A percentile compares a stretch with the other conserved stretches of the same genome.
Conservation (phyloP, 768 basidiomycete genomes). For the Rossbeevera mucosa region DNA sequence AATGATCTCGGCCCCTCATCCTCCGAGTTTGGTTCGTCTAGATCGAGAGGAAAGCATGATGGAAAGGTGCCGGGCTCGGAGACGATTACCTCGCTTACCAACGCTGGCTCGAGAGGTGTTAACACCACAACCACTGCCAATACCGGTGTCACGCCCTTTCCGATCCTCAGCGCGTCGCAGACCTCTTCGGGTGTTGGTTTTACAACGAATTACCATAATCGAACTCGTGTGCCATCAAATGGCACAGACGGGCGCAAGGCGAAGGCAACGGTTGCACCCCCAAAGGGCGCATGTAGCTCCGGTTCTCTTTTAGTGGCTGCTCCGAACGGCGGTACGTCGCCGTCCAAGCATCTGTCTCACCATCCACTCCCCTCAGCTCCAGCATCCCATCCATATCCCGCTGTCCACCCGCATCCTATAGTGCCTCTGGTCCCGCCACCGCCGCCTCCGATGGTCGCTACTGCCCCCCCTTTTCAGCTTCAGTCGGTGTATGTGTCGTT, state of each 20-base stretch:
- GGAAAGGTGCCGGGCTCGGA: background rate
- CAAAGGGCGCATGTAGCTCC: background rate
- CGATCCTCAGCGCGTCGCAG: conserved; percentile 17
- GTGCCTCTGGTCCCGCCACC: conserved; percentile 8
- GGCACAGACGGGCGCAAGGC: conserved; percentile 5
- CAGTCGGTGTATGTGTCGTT: conserved; percentile 22
- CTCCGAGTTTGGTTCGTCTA: background rate
- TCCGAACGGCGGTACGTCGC: conserved; percentile 2
- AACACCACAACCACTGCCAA: background rate
- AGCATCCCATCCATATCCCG: conserved; percentile 1
- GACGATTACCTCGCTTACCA: background rate
- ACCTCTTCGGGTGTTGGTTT: background rate
- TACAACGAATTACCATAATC: background rate
- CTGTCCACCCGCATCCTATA: conserved; percentile 2
- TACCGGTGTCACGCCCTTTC: conserved; percentile 12
- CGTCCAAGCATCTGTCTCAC: background rate
- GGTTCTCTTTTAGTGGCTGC: background rate
- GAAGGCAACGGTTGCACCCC: conserved; percentile 6
- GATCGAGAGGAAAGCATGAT: background rate
- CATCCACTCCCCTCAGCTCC: conserved; percentile 10
- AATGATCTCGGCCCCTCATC: background rate
- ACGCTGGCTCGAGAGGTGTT: background rate
- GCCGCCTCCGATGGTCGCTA: conserved; percentile 10
- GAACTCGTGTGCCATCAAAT: background rate
- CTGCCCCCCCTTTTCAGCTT: conserved; percentile 14